These are phyloP conservation scores for Harrya chromipes DNA, from an alignment of 768 basidiomycete species.

Conservation along the genomic window DNA sequence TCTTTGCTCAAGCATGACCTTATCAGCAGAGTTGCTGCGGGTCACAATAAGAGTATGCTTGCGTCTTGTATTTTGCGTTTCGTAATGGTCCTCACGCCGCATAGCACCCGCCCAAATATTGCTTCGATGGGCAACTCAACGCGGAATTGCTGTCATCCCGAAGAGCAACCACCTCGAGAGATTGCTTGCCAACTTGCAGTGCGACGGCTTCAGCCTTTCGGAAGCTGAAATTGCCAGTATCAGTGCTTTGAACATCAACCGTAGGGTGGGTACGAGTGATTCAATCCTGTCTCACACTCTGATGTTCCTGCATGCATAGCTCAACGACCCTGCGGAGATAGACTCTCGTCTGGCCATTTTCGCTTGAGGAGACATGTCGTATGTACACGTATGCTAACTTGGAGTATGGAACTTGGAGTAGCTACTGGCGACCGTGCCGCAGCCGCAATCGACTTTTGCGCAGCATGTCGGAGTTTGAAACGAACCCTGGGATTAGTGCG, in stretches of 20 bases:
- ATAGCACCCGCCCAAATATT: constrained; percentile 58
- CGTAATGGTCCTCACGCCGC: constrained; percentile 1
- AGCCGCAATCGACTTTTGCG: constrained; percentile 10
- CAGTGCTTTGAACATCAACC: constrained; percentile 55
- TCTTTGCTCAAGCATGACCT: constrained; percentile 52
- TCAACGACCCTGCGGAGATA: constrained; percentile 70
- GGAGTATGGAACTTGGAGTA: too few species aligned
- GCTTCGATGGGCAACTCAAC: constrained; percentile 77
- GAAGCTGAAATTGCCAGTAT: constrained; percentile 58
- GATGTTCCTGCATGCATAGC: constrained; percentile 32
- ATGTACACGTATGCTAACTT: constrained; percentile 4
- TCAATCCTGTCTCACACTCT: constrained; percentile 3
- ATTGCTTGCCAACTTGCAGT: constrained; percentile 44
- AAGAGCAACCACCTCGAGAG: constrained; percentile 53
- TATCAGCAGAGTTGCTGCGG: constrained; percentile 44
- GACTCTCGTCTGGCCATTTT: constrained; percentile 68
- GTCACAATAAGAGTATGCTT: constrained; percentile 49
- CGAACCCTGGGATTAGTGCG: constrained; percentile 11
- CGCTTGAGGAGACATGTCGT: constrained; percentile 40
- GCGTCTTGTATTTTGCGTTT: background rate
- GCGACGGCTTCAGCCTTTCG: constrained; percentile 47
- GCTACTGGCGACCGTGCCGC: background rate
- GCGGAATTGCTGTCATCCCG: constrained; percentile 70
- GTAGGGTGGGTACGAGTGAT: constrained; percentile 47
- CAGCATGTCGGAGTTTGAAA: constrained; percentile 48